phyloP scores from a whole-genome alignment of 345 rosid species.

The Euphorbia lathyris region DNA sequence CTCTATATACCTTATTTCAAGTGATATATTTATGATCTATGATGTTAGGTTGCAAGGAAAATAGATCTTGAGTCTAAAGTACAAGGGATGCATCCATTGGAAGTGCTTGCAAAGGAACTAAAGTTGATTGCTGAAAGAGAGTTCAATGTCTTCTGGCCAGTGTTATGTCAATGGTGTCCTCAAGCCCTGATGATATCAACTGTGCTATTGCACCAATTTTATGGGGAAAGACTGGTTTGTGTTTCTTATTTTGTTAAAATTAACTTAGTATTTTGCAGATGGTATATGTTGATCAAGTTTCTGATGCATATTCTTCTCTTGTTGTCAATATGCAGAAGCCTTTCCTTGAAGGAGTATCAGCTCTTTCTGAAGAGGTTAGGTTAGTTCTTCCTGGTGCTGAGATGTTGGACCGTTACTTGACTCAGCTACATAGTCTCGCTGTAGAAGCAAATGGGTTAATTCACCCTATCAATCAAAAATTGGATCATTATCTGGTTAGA shows the following conservation, averaged over 20 bases:
- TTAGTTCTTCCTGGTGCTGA: conserved; percentile 79
- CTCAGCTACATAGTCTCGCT: conserved; percentile 49
- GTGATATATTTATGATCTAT: conserved; percentile 18
- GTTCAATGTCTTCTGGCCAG: conserved; percentile 59
- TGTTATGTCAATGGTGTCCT: conserved; percentile 56
- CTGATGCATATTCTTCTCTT: conserved; percentile 2
- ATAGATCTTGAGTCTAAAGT: conserved; percentile 52
- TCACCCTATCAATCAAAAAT: conserved; percentile 33
- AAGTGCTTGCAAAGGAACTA: conserved; percentile 79
- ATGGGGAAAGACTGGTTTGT: conserved; percentile 92
- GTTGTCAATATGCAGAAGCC: conserved; percentile 53
- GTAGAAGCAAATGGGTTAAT: conserved; percentile 35
- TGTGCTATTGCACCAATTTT: conserved; percentile 61
- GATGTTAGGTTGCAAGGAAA: conserved; percentile 52
- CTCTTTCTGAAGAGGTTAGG: conserved; percentile 72
- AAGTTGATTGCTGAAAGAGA: conserved; percentile 71
- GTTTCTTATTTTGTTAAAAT: conserved; percentile 15
- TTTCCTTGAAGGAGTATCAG: conserved; percentile 61
- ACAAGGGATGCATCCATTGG: conserved; percentile 63
- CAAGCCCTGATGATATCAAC: conserved; percentile 64
- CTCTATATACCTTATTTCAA: not conserved
- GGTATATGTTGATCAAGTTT: conserved; percentile 13
- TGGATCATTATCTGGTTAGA: conserved; percentile 68
- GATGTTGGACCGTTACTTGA: conserved; percentile 60
- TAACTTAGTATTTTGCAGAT: conserved; percentile 13